Conservation (phyloP, 805 yeast genomes). For the Candida stauntonica region DNA sequence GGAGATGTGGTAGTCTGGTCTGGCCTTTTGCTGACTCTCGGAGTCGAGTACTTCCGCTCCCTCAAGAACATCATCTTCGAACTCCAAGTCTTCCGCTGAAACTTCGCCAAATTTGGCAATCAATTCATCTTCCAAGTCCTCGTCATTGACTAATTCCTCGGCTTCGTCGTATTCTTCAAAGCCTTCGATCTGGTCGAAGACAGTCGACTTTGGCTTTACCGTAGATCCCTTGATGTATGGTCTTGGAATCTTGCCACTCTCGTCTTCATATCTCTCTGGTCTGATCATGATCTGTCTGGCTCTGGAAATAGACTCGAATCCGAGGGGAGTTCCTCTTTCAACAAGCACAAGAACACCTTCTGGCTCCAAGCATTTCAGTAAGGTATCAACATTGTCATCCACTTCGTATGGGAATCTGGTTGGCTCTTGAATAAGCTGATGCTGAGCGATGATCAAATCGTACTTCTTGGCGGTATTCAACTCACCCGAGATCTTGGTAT, state of each 20-base stretch:
- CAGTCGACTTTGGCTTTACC: slow-evolving; percentile 22
- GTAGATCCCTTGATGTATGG: slow-evolving; percentile 55
- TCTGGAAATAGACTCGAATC: slow-evolving; percentile 83
- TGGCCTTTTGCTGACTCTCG: background rate
- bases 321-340: slow-evolving; percentile 87
- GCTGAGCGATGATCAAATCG: slow-evolving; percentile 80
- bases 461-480: slow-evolving; percentile 50
- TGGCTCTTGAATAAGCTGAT: slow-evolving; percentile 62
- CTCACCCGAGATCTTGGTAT: slow-evolving; percentile 49
- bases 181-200: slow-evolving; percentile 14
- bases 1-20: slow-evolving; percentile 43
- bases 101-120: slow-evolving; percentile 39
- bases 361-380: slow-evolving; percentile 63
- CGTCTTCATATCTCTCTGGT: slow-evolving; percentile 61
- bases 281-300: slow-evolving; percentile 89
- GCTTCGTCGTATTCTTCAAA: slow-evolving; percentile 11
- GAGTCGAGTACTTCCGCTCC: slow-evolving; percentile 7
- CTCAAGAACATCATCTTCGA: slow-evolving; percentile 38
- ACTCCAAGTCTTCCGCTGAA: slow-evolving; percentile 39
- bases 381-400: slow-evolving; percentile 58
- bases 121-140: slow-evolving; percentile 31
- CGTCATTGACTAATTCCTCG: slow-evolving; percentile 14
- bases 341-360: slow-evolving; percentile 74
- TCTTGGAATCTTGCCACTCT: slow-evolving; percentile 62
- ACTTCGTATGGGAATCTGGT: slow-evolving; percentile 66